These are phyloP conservation scores for Cenchrus fungigraminus DNA, from an alignment of 176 grass and related monocot species.

Conservation along the genomic window DNA sequence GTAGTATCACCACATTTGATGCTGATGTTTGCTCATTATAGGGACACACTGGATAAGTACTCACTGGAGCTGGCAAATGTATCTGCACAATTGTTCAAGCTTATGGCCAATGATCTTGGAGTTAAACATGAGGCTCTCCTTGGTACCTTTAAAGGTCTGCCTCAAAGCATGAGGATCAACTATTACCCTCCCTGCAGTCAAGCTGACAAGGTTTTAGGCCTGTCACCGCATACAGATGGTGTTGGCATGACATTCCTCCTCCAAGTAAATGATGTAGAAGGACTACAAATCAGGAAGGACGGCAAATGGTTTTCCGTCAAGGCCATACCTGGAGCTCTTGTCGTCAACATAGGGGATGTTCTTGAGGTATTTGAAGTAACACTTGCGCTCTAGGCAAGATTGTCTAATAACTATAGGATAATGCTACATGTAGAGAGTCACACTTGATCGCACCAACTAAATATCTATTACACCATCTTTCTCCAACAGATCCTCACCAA, in stretches of 20 bases:
- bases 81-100: constrained; percentile 37
- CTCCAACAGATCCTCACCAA: constrained; percentile 51
- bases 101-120: constrained; percentile 59
- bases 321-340: constrained; percentile 40
- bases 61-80: constrained; percentile 40
- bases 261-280: constrained; percentile 61
- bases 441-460: background rate
- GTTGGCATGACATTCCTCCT: constrained; percentile 58
- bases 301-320: constrained; percentile 56
- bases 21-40: constrained; percentile 20
- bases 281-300: constrained; percentile 65
- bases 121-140: constrained; percentile 42
- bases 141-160: constrained; percentile 38
- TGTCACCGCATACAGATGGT: constrained; percentile 66
- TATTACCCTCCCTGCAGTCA: constrained; percentile 71
- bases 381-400: background rate
- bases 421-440: background rate
- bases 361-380: constrained; percentile 51
- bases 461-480: background rate
- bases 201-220: constrained; percentile 61
- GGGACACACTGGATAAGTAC: constrained; percentile 38
- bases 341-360: constrained; percentile 53
- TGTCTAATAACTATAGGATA: background rate
- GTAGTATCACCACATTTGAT: background rate
- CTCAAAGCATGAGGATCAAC: constrained; percentile 60